Conservation (phyloP, 2,329 filamentous ascomycete genomes). For the Aspergillus thermomutatus region DNA sequence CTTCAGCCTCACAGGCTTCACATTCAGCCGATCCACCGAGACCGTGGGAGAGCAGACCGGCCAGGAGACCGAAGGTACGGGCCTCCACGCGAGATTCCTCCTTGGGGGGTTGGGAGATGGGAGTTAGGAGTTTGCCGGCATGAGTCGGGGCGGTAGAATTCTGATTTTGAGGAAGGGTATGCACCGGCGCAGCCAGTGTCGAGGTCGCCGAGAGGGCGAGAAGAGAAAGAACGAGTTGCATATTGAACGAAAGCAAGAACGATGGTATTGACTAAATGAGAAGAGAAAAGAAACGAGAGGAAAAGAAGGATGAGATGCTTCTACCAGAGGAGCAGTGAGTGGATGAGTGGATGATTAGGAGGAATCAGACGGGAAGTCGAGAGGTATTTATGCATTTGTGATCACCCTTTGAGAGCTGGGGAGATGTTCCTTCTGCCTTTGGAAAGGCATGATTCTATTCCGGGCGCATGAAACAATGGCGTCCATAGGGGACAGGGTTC, state of each 20-base stretch:
- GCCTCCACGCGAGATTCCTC: neutral
- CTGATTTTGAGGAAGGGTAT: neutral
- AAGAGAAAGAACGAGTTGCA: neutral
- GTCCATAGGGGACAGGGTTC: neutral
- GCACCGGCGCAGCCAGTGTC: neutral
- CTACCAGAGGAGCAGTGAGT: neutral
- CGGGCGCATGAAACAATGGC: neutral
- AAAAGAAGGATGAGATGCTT: neutral
- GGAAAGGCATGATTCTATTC: neutral
- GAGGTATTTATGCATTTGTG: neutral
- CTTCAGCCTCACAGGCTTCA: neutral
- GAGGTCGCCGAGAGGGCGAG: neutral
- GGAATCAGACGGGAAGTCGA: neutral
- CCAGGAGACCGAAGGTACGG: neutral
- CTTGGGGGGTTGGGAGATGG: neutral
- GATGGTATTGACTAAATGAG: neutral
- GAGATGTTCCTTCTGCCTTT: neutral
- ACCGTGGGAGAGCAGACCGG: neutral
- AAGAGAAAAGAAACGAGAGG: neutral
- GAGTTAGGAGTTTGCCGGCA: neutral
- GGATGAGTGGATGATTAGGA: neutral
- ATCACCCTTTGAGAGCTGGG: neutral
- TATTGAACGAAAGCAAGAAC: neutral
- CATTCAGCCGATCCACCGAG: neutral
- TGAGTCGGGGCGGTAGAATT: neutral